These are phyloP conservation scores for Gossypium davidsonii DNA, from an alignment of 441 rosid genomes.

Conservation along the genomic window DNA sequence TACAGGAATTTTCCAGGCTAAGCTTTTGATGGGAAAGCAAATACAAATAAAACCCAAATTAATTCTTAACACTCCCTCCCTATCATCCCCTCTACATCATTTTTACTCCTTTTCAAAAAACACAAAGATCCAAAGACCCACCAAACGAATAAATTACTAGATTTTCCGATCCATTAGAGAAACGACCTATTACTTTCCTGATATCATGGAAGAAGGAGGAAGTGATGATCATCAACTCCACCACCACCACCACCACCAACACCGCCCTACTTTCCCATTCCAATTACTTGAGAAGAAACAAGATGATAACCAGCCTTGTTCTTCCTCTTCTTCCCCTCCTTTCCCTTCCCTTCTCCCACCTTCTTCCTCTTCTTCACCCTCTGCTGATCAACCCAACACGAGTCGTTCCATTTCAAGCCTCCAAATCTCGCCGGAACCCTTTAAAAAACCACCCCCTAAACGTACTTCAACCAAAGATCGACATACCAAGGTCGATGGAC, in stretches of 20 bases:
- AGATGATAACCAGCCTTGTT: slow-evolving; percentile 48
- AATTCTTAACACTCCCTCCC: not conserved
- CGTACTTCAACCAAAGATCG: slow-evolving; percentile 84
- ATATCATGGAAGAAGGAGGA: slow-evolving; percentile 52
- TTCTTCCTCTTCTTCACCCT: slow-evolving; percentile 9
- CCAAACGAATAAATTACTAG: not conserved
- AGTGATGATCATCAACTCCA: slow-evolving; percentile 22
- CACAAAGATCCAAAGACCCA: slow-evolving; percentile 19
- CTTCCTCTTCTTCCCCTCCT: slow-evolving; percentile 49
- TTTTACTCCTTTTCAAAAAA: not conserved
- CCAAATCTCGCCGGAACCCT: slow-evolving; percentile 27
- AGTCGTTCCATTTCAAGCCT: slow-evolving; percentile 25
- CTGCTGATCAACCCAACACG: slow-evolving; percentile 23
- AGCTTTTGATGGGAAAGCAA: not conserved
- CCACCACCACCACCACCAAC: slow-evolving; percentile 29
- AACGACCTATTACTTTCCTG: slow-evolving; percentile 36
- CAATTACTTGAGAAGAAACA: slow-evolving; percentile 66
- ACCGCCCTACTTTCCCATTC: slow-evolving; percentile 55
- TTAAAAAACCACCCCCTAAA: slow-evolving; percentile 72
- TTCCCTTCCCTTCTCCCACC: slow-evolving; percentile 43
- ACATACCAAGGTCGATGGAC: slow-evolving; percentile 90
- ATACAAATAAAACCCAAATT: not conserved
- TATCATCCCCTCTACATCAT: not conserved
- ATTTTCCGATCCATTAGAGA: slow-evolving; percentile 13
- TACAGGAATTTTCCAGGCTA: not conserved